Evolutionary conservation across 208 protist species (phyloP).

Genomic region (Acanthamoeba castellanii): DNA sequence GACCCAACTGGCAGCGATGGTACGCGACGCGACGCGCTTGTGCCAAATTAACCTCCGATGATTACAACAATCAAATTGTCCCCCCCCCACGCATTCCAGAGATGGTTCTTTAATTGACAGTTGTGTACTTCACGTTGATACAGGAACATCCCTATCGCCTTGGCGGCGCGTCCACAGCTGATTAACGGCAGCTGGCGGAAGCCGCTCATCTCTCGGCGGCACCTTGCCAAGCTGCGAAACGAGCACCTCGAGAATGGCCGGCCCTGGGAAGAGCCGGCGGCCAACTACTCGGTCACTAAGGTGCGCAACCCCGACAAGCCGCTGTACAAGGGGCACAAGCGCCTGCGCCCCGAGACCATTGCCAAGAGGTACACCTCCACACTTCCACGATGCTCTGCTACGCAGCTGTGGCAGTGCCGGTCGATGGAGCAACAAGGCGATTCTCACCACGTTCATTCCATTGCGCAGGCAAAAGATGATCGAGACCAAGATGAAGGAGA

Average conservation of each 20-base stretch:
- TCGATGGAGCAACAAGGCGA: not conserved
- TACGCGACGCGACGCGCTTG: not conserved
- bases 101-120: not conserved
- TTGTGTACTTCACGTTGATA: not conserved
- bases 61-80: not conserved
- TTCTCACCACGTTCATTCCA: not conserved
- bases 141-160: constrained; percentile 1
- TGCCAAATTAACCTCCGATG: not conserved
- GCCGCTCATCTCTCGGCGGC: constrained; percentile 55
- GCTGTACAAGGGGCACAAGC: constrained; percentile 48
- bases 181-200: constrained; percentile 62
- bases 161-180: constrained; percentile 49
- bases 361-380: constrained; percentile 25
- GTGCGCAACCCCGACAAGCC: constrained; percentile 53
- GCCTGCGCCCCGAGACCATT: constrained; percentile 58
- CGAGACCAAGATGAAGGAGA: constrained; percentile 70
- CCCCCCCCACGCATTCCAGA: not conserved
- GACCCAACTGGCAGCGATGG: constrained; percentile 60
- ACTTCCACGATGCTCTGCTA: not conserved
- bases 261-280: constrained; percentile 32
- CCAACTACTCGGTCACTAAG: constrained; percentile 41
- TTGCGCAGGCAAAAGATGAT: constrained; percentile 68
- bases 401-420: not conserved
- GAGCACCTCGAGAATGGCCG: constrained; percentile 4
- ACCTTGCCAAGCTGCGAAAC: constrained; percentile 52